Evolutionary conservation across 306 rosid genomes (phyloP), one percentile per base, ranked within the genome.

Genomic region (Erythrophleum fordii): DNA sequence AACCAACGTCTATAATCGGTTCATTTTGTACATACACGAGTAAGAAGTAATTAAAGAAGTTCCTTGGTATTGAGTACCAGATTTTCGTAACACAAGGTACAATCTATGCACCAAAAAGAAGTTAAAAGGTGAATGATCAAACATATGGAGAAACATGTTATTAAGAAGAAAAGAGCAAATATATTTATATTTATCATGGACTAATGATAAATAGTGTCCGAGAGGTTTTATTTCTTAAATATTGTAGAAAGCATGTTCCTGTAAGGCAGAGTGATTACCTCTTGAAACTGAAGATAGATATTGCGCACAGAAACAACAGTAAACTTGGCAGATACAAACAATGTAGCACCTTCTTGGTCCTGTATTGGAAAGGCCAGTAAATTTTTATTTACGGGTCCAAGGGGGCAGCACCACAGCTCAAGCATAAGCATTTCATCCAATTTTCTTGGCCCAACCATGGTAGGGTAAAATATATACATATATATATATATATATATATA

Each of bases 331-430:
- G 97, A 95, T 61, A 95, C 99, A 80, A 95, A 81, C 67, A 95
- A 83, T 44, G 97, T 93, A 25, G 97, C 97, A 67, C 99, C 99
- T 76, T 95, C 99, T 84, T 93, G 90, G 79, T 95, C 97, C 97
- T 95, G 83, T 67, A 86, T 29, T 55, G 80, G 49, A 55, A 62
- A 86, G 11, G n/a, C 9, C 26, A 42, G 76, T 64, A 79, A 55
- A 22, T 18, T 39, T 74, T 69, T 44, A 48, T 22, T 29, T 37
- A 62, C 26, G 56, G 82, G 60, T 25, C n/a, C 65, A 69, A 20
- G 49, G 83, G 69, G 45, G 56, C 56, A 46, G 51, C 4, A 26
- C 39, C 61, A 77, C 25, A 69, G 44, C 59, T 45, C 39, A 31
- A 59, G 62, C 59, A 71, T 25, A 64, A 48, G 56, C 35, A 41